Conservation (phyloP, 1,284 basidiomycete species). For the Flammula alnicola region DNA sequence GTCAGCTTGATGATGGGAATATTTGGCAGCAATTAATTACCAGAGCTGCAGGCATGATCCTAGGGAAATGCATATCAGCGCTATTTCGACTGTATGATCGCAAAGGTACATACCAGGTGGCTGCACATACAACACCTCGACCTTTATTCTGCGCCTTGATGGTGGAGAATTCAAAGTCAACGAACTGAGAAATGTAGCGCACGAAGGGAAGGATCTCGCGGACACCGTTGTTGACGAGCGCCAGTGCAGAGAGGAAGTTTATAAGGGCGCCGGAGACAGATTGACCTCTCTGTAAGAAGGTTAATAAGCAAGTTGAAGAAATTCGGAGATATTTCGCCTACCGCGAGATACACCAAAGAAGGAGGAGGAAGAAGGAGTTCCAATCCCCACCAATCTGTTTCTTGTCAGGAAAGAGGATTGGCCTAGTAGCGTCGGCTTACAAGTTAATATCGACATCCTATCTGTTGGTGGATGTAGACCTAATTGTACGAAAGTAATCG, state of each 20-base stretch:
- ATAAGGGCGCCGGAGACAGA: conserved; percentile 66
- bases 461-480: conserved; percentile 75
- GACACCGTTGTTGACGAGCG: conserved; percentile 70
- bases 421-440: conserved; percentile 44
- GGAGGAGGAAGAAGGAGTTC: conserved; percentile 74
- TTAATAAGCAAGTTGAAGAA: background rate
- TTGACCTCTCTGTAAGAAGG: conserved; percentile 50
- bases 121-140: conserved; percentile 79
- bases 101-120: conserved; percentile 65
- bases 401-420: conserved; percentile 7
- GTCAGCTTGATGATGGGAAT: background rate
- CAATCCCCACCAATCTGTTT: conserved; percentile 82
- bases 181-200: conserved; percentile 76
- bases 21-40: conserved; percentile 29
- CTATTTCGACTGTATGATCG: background rate
- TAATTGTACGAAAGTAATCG: conserved; percentile 21
- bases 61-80: conserved; percentile 27
- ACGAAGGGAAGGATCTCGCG: conserved; percentile 80
- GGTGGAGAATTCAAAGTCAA: conserved; percentile 70
- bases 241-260: conserved; percentile 73
- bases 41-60: conserved; percentile 80
- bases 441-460: conserved; percentile 78
- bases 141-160: conserved; percentile 71
- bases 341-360: conserved; percentile 61
- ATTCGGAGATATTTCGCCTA: conserved; percentile 37